A percentile compares a stretch with the other conserved stretches of the same genome.
These are phyloP conservation scores for Lactifluus volemus DNA, from an alignment of 768 basidiomycete species.

Conservation along the genomic window DNA sequence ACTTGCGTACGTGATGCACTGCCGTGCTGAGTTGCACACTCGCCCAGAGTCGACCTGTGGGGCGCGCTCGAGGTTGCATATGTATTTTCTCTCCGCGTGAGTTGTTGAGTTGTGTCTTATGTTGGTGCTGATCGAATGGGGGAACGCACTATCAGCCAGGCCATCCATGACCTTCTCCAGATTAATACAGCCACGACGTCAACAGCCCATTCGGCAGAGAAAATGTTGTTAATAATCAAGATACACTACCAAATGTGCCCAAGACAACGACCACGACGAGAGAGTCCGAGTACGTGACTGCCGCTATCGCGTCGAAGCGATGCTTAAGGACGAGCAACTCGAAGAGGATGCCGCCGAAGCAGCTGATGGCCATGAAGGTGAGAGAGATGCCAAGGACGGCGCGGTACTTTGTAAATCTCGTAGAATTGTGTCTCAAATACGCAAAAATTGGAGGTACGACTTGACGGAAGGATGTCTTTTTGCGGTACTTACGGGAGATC, in stretches of 20 bases:
- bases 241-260: not conserved
- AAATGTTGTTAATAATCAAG: too few species aligned
- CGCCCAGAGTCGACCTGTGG: conserved; percentile 26
- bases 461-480: too few species aligned
- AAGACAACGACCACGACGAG: conserved; percentile 41
- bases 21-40: conserved; percentile 33
- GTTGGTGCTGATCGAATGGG: not conserved
- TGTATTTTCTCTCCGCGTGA: conserved; percentile 47
- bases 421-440: conserved; percentile 47
- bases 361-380: conserved; percentile 60
- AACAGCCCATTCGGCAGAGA: too few species aligned
- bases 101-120: conserved; percentile 16
- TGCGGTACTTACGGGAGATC: conserved; percentile 37
- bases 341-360: conserved; percentile 61
- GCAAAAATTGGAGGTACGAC: not conserved
- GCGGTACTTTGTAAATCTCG: conserved; percentile 66
- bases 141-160: conserved; percentile 27
- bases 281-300: conserved; percentile 50
- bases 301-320: conserved; percentile 55
- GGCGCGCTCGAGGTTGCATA: conserved; percentile 53
- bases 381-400: conserved; percentile 64
- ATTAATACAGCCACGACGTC: conserved; percentile 26
- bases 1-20: not conserved
- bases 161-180: conserved; percentile 47
- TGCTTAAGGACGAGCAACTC: conserved; percentile 57